Base-by-base conservation (phyloP, 192 early-diverging fungal genomes). In the Entomortierella beljakovae region DNA sequence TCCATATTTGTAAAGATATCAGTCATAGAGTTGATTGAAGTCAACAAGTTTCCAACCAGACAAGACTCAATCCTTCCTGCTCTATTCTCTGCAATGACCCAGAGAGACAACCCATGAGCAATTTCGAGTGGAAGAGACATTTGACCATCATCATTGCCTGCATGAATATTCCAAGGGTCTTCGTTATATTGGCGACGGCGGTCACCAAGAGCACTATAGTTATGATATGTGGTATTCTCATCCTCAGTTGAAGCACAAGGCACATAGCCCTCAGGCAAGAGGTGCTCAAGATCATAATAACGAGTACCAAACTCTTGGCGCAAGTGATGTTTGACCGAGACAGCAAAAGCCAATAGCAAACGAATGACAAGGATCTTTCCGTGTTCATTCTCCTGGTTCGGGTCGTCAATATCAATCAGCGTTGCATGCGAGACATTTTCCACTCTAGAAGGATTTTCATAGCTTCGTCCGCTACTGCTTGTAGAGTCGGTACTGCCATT, bases 1-100 rank as follows among this genome's bases (percentile, higher is more conserved):
- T 94, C 91, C 70, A 94, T 86, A 59, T 81, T 80, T 46, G 90
- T 86, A 46, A 94, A 80, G 22, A 72, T 80, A 32, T 92, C 89
- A 0, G 83, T 75, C 61, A 93, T 74, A 1, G 59, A 63, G 75
- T 89, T 86, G 49, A 91, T 56, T 10, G 82, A 71, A 16, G 26
- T 33, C 22, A 83, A 54, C 29, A 77, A 34, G 61, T 65, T 64
- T n/a, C 79, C 80, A 37, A 84, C 75, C 35, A 83, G 62, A 1
- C 63, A 15, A 16, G 51, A 22, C 52, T 86, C 87, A 49, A 85
- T 83, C 55, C 67, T 83, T 15, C 40, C 61, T 20, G 68, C 80
- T 3, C 61, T 58, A 10, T 66, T 61, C 31, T 80, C 70, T 23
- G 73, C 63, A 61, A 86, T 86, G 22, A 85, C 69, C 65, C 82